Base-by-base conservation (phyloP, 2,329 filamentous ascomycete genomes). In the Chaetomium sp. region DNA sequence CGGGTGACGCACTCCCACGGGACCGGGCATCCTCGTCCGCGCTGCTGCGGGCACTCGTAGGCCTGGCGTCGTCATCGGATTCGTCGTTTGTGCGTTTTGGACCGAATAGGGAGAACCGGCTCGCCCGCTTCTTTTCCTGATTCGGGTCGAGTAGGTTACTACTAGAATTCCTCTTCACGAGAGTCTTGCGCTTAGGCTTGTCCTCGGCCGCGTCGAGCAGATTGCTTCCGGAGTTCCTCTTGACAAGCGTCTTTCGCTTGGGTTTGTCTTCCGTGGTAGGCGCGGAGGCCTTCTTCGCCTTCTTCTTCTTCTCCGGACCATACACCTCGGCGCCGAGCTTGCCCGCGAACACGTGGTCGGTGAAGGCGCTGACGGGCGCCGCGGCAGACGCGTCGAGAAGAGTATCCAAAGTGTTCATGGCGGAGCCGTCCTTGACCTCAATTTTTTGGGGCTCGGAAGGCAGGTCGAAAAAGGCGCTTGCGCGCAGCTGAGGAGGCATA, bases 321-420 rank as follows among this genome's bases (percentile, higher is more conserved):
- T 95, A 96, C 0, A 93, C 85, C 71, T 94, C 90, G 4, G 85
- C 76, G 27, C 92, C 90, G 12, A 93, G 81, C 67, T 87, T 86
- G 4, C 93, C 93, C 31, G 89, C 90, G 73, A 91, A 93, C 0
- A 89, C 86, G 75, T 97, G 93, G 72, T 97, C 92, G 0, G 91
- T 96, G 72, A 98, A 98, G 29, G 93, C 94, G 69, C 84, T 92
- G 33, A 97, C 93, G 1, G 95, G 95, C 0, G 95, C 94, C 65
- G 84, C 86, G 2, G 92, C 91, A 2, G 94, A 95, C 8, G 94
- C 95, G 74, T 97, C 90, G 19, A 99, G 83, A 60, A 99, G 96
- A 74, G 88, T 93, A 70, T 99, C 93, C 8, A 99, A 84, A 0
- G 94, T 97, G 50, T 87, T 89, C 74, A 93, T 91, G 12, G 94